These are phyloP conservation scores for Calonectria pteridis DNA, from an alignment of 2,329 filamentous ascomycete genomes.

Conservation along the genomic window DNA sequence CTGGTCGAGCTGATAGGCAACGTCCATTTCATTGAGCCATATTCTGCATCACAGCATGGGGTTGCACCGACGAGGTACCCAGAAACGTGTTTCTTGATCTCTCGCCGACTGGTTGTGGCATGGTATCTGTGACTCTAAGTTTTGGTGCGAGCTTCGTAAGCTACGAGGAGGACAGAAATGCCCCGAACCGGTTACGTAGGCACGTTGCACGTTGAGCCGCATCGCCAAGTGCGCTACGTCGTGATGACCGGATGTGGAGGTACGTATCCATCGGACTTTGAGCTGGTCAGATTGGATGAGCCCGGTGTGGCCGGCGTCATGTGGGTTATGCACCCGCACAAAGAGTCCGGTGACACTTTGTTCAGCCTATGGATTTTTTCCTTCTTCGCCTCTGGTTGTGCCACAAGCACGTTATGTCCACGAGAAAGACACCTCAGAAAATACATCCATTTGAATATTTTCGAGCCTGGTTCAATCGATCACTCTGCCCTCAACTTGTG, in stretches of 20 bases:
- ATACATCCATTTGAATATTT: background rate
- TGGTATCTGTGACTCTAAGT: background rate
- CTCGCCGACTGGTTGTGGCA: conserved; percentile 5
- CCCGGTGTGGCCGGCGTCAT: conserved; percentile 23
- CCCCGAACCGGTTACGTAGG: background rate
- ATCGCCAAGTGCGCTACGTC: background rate
- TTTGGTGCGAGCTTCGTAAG: background rate
- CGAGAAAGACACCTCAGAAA: background rate
- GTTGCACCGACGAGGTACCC: background rate
- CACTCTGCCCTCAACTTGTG: background rate
- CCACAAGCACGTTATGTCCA: background rate
- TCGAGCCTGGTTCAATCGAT: background rate
- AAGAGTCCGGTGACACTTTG: conserved; percentile 23
- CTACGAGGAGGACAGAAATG: background rate
- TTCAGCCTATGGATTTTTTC: conserved; percentile 1
- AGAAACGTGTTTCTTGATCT: background rate
- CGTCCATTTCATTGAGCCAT: background rate
- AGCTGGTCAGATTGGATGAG: background rate
- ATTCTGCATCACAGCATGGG: background rate
- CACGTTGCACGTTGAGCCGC: conserved; percentile 17
- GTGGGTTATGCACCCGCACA: conserved; percentile 17
- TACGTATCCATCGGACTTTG: background rate
- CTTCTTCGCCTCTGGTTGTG: background rate
- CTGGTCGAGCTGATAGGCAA: background rate
- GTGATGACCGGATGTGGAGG: background rate